Conservation (phyloP, 805 yeast genomes). For the Candida saitoana region DNA sequence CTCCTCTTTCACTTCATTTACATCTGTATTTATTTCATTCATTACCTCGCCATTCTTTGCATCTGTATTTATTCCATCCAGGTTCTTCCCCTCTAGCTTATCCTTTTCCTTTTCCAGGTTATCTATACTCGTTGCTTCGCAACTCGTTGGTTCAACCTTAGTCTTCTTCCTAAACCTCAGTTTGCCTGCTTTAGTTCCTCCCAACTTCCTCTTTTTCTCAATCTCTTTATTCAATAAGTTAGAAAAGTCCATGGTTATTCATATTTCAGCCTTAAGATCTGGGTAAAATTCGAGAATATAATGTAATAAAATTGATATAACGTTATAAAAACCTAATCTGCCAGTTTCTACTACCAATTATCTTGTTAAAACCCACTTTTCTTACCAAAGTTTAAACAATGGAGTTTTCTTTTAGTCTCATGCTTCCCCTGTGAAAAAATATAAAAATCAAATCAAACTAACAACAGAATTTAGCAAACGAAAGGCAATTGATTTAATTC, state of each 20-base stretch:
- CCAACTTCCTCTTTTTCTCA: constrained; percentile 35
- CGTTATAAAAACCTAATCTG: too few species aligned
- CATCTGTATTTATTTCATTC: background rate
- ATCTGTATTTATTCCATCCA: constrained; percentile 13
- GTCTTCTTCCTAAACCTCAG: constrained; percentile 8
- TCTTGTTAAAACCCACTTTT: too few species aligned
- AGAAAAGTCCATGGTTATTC: constrained; percentile 46
- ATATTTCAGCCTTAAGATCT: background rate
- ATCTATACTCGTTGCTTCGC: too few species aligned
- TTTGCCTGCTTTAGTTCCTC: constrained; percentile 9
- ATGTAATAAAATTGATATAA: too few species aligned
- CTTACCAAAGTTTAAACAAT: background rate
- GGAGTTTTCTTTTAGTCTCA: background rate
- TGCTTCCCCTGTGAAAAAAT: background rate
- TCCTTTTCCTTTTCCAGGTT: too few species aligned
- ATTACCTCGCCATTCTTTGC: constrained; percentile 13
- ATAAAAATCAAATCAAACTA: background rate
- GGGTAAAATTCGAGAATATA: too few species aligned
- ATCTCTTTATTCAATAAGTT: constrained; percentile 47
- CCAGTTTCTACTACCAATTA: too few species aligned
- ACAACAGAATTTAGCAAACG: background rate
- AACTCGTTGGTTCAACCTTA: too few species aligned
- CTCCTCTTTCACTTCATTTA: background rate
- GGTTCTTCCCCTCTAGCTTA: too few species aligned
- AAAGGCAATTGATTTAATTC: too few species aligned